Evolutionary conservation across 768 basidiomycete species (phyloP), one percentile per base, ranked within the genome.

Genomic region (Hygrocybe coccinea): DNA sequence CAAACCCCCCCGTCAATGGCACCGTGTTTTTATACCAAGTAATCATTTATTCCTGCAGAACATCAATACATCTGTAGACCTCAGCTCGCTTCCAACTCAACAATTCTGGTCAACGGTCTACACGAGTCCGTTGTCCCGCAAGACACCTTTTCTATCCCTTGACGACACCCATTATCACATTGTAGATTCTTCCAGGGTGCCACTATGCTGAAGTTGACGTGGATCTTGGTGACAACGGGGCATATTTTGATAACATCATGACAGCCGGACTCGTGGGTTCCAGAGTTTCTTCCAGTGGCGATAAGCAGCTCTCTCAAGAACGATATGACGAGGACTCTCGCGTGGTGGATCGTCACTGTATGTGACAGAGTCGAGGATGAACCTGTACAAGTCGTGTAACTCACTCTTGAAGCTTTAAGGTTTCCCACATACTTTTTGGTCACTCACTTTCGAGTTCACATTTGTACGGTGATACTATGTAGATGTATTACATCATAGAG

Each of bases 161-260:
- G 43, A 45, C 19, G 43, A 21, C 45, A 25, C 24, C 12, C n/a
- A 5, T 5, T 46, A 67, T 37, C 64, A 72, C 22, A 6, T 49
- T 47, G 24, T 65, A 10, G 54, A 61, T 10, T 25, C 37, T 12
- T 12, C 29, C 14, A 45, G 39, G 3, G 34, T 65, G 10, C 63
- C 63, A 54, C 10, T 62, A 59, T 38, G 60, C 62, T 22, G 64
- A 65, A 35, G 63, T 65, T 1, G 63, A 67, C 25, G 63, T 65
- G 11, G 34, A 45, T 17, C 44, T 66, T 11, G 55, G 62, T 15
- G 65, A 67, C 38, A 61, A 63, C 44, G 64, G 63, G 10, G 56
- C 60, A 17, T 7, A 36, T 8, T 52, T 59, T 33, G 54, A 61
- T 2, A 61, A 58, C 21, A 53, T 60, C 41, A 65, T 67, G 63